Percentiles rank a stretch among this genome's conserved stretches.
Conservation (phyloP, 2,329 filamentous ascomycete genomes). For the Triangularia setosa region DNA sequence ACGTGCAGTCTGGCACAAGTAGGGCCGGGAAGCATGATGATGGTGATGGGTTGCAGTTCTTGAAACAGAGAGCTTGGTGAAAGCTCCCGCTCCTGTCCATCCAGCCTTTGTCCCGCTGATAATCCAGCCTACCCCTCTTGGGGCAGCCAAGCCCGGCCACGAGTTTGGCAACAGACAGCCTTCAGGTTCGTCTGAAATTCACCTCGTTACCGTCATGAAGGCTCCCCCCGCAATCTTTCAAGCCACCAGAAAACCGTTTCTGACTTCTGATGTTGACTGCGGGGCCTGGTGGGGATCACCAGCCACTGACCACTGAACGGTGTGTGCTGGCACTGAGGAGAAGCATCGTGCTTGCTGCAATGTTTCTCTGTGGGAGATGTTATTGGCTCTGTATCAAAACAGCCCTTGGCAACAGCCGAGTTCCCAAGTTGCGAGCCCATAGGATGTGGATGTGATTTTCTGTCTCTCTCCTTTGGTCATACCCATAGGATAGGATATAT, state of each 20-base stretch:
- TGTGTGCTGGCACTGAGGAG: not conserved
- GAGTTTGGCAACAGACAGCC: not conserved
- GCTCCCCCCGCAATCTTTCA: slow-evolving; percentile 4
- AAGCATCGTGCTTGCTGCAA: not conserved
- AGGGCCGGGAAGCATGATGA: not conserved
- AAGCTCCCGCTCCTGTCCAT: not conserved
- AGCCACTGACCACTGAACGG: not conserved
- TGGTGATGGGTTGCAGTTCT: not conserved
- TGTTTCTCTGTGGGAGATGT: slow-evolving; percentile 1
- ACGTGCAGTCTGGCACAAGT: not conserved
- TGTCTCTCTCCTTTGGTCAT: not conserved
- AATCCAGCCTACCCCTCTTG: not conserved
- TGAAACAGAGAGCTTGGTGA: slow-evolving; percentile 5
- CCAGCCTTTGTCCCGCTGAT: not conserved
- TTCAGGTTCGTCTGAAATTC: not conserved
- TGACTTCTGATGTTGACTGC: not conserved
- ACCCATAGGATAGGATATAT: not conserved
- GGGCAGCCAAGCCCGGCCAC: not conserved
- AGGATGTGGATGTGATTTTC: slow-evolving; percentile 2
- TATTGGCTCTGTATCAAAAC: slow-evolving; percentile 1
- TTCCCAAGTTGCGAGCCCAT: not conserved
- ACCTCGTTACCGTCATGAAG: not conserved
- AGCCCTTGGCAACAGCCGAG: slow-evolving; percentile 8
- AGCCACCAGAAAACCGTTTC: slow-evolving; percentile 5
- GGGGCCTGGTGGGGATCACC: not conserved